These are phyloP conservation scores for Kluyveromyces lactis DNA, from an alignment of 805 yeast species.

Conservation along the genomic window DNA sequence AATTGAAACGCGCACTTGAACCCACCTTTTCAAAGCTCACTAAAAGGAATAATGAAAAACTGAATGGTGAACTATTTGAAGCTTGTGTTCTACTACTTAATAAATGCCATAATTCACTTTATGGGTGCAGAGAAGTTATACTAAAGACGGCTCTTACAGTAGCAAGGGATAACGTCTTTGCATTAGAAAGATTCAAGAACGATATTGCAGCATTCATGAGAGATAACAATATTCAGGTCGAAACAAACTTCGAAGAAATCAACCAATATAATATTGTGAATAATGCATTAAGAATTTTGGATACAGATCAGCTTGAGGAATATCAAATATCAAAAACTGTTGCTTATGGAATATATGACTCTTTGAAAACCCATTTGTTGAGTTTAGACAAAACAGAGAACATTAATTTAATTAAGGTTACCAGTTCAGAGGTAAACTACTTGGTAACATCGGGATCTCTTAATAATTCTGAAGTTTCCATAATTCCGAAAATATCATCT, in stretches of 20 bases:
- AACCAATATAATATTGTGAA: neutral
- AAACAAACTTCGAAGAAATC: conserved; percentile 2
- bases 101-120: conserved; percentile 13
- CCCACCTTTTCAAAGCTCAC: conserved; percentile 24
- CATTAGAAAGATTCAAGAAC: conserved; percentile 10
- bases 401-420: neutral
- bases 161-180: neutral
- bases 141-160: conserved; percentile 9
- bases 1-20: conserved; percentile 39
- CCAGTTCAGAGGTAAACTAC: neutral
- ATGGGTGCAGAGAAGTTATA: conserved; percentile 15
- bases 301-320: neutral
- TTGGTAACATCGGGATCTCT: neutral
- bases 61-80: conserved; percentile 11
- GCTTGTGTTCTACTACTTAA: conserved; percentile 11
- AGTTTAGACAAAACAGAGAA: neutral
- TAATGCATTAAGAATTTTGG: conserved; percentile 1
- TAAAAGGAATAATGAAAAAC: conserved; percentile 16
- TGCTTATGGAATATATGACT: neutral
- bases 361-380: neutral
- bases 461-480: neutral
- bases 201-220: conserved; percentile 21
- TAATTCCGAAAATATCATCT: neutral
- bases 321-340: neutral
- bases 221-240: conserved; percentile 6